Evolutionary conservation across 1,284 basidiomycete genomes (phyloP), one percentile per base, ranked within the genome.

Genomic region (Melanopsichium pennsylvanicum): DNA sequence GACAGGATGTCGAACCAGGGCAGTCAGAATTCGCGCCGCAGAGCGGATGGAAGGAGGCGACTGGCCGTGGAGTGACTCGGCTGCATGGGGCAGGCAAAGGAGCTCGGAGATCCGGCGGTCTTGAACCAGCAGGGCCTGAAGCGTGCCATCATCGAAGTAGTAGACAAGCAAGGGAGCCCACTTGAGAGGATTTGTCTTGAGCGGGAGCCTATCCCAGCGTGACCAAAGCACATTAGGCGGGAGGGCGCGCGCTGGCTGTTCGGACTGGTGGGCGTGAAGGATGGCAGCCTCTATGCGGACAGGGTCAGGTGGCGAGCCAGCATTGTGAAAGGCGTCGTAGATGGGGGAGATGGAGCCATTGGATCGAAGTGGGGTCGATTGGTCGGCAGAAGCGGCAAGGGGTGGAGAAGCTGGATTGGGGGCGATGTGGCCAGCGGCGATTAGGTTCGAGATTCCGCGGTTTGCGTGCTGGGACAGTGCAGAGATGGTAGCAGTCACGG

Each of bases 331-430:
- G 18, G 66, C 66, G 19, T 62, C 59, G 33, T 69, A 69, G 39
- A 69, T 62, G 22, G 66, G 66, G 7, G 59, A 69, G 43, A 63
- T 47, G 43, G 66, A 58, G 41, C 66, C 56, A 16, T 69, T 60
- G 15, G 49, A 35, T 19, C 54, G 54, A 8, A 55, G 37, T n/a
- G 47, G 41, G 11, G 52, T 62, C 4, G 46, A 35, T 5, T 34
- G 32, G 21, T 48, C 45, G 26, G 45, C 26, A 12, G 47, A 31
- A 7, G 59, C 33, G 27, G 38, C 12, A 10, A 47, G 19, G 35
- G 39, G 50, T 15, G 55, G 62, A 15, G 50, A 59, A 18, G 47
- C 16, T 6, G 54, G 6, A 21, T 38, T 47, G 34, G 34, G 25
- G 2, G 47, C 8, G 16, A 16, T 33, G 15, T 54, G 36, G 23